phyloP scores from a whole-genome alignment of 768 basidiomycete genomes.

The Agrocybe pediades region DNA sequence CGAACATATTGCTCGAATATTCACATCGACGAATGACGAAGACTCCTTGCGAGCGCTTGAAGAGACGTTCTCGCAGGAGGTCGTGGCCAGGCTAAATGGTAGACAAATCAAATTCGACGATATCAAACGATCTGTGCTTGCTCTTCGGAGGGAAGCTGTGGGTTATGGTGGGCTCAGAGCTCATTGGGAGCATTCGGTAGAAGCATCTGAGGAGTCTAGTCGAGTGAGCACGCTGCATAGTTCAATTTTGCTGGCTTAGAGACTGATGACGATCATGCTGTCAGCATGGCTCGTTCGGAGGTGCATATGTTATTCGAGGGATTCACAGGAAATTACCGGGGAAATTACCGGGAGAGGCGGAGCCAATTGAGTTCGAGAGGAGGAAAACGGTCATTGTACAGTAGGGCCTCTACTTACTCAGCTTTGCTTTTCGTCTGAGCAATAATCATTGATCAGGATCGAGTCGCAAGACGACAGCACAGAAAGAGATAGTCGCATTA shows the following conservation, averaged over 20 bases:
- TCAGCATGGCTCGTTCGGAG: slow-evolving; percentile 53
- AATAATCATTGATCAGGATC: slow-evolving; percentile 17
- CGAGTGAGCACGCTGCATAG: slow-evolving; percentile 35
- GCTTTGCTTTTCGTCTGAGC: neutral
- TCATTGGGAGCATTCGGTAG: slow-evolving; percentile 50
- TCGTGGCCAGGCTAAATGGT: slow-evolving; percentile 48
- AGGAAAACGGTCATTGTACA: slow-evolving; percentile 53
- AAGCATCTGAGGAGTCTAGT: slow-evolving; percentile 44
- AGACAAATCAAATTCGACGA: slow-evolving; percentile 35
- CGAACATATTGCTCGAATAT: slow-evolving; percentile 48
- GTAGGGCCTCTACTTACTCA: slow-evolving; percentile 30
- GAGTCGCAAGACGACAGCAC: slow-evolving; percentile 12
- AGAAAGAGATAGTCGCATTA: slow-evolving; percentile 43
- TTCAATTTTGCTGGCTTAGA: neutral
- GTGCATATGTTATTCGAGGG: slow-evolving; percentile 53
- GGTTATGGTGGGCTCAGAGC: slow-evolving; percentile 41
- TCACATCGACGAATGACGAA: slow-evolving; percentile 49
- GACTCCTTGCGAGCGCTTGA: slow-evolving; percentile 43
- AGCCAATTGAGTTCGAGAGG: slow-evolving; percentile 41
- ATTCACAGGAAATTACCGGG: slow-evolving; percentile 40
- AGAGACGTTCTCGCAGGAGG: slow-evolving; percentile 43
- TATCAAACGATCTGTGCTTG: slow-evolving; percentile 42
- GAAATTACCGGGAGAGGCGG: slow-evolving; percentile 30
- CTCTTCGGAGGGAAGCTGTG: slow-evolving; percentile 39
- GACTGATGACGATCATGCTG: neutral